Percentiles rank a stretch among this genome's conserved stretches.
Conservation (phyloP, 2,329 filamentous ascomycete genomes). For the Cordyceps farinosa region DNA sequence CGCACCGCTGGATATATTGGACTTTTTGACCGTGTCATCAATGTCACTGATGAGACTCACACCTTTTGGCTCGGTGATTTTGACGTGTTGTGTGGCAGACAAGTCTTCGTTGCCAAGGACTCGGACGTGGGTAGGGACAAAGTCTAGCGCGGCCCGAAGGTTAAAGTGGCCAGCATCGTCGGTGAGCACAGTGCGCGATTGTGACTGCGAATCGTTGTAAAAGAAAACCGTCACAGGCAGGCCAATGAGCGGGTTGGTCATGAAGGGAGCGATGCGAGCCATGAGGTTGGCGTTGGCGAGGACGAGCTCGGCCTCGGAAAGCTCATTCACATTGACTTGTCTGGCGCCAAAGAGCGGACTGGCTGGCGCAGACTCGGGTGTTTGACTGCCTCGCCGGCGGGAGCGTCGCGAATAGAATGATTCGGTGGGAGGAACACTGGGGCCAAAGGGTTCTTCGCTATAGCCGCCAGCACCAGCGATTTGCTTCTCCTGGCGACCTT, state of each 20-base stretch:
- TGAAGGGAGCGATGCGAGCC: constrained; percentile 81
- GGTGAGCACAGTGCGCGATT: constrained; percentile 79
- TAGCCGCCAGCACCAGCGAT: constrained; percentile 69
- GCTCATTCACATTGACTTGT: constrained; percentile 47
- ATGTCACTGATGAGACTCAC: constrained; percentile 96
- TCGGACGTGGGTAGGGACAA: constrained; percentile 83
- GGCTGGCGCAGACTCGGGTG: constrained; percentile 38
- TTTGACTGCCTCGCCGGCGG: constrained; percentile 32
- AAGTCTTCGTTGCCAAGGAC: constrained; percentile 83
- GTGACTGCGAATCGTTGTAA: constrained; percentile 79
- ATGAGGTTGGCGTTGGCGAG: constrained; percentile 84
- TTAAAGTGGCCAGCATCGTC: constrained; percentile 87
- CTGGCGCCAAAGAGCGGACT: constrained; percentile 42
- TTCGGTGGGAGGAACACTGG: constrained; percentile 33
- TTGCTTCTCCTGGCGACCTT: constrained; percentile 67
- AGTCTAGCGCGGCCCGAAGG: constrained; percentile 76
- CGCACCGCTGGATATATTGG: constrained; percentile 81
- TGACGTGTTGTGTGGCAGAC: constrained; percentile 74
- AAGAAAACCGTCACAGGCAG: constrained; percentile 89
- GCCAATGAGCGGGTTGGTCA: constrained; percentile 75
- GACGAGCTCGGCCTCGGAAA: constrained; percentile 72
- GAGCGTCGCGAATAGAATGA: constrained; percentile 29
- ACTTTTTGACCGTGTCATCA: constrained; percentile 95
- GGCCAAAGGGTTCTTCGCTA: constrained; percentile 59
- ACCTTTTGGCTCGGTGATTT: constrained; percentile 71